Conservation (phyloP, 2,329 filamentous ascomycete genomes). For the Colletotrichum neosansevieriae region DNA sequence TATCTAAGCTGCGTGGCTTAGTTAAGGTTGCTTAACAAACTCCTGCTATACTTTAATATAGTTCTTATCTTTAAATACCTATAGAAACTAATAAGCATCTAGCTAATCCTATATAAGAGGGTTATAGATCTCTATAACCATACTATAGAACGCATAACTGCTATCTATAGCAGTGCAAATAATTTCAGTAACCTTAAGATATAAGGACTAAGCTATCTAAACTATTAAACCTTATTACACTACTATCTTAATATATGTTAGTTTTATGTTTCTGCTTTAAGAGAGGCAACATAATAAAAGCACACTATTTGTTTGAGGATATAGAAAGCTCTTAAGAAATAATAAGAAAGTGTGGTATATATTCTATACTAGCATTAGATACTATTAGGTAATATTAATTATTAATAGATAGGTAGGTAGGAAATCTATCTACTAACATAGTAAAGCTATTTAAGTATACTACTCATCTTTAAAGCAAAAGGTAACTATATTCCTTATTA, state of each 20-base stretch:
- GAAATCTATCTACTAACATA: too few relatives aligned
- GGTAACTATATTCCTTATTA: too few relatives aligned
- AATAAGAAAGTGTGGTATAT: too few relatives aligned
- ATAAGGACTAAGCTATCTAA: not conserved
- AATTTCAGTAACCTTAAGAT: not conserved
- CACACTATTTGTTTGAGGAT: not conserved
- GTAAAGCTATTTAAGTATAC: too few relatives aligned
- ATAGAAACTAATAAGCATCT: not conserved
- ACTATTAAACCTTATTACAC: not conserved
- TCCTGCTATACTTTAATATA: slow-evolving; percentile 1
- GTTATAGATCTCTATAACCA: not conserved
- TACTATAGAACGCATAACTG: not conserved
- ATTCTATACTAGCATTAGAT: too few relatives aligned
- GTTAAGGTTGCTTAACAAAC: not conserved
- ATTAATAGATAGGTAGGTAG: too few relatives aligned
- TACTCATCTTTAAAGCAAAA: too few relatives aligned
- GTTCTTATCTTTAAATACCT: not conserved
- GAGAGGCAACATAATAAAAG: not conserved
- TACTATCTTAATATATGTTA: not conserved
- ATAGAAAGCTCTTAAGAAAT: too few relatives aligned
- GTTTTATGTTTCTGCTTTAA: not conserved
- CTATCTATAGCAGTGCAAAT: not conserved
- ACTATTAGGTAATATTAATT: too few relatives aligned
- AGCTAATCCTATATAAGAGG: slow-evolving; percentile 11
- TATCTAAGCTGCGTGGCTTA: not conserved